phyloP scores from a whole-genome alignment of 306 rosid species.

The Leucaena leucocephala region DNA sequence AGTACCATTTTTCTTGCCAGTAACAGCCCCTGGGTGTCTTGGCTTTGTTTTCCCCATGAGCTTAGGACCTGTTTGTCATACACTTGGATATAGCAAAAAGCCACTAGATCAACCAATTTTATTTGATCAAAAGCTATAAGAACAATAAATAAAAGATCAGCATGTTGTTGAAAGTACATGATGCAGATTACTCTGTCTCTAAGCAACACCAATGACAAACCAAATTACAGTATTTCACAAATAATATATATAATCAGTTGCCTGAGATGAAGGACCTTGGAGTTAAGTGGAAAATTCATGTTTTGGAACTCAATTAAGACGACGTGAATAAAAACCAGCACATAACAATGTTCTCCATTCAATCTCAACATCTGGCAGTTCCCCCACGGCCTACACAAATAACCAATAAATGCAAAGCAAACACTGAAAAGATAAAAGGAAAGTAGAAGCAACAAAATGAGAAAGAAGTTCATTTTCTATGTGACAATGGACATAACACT shows the following conservation, averaged over 20 bases:
- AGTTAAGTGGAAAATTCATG: neutral
- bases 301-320: neutral
- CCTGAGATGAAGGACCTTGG: conserved; percentile 23
- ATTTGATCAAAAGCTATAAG: conserved; percentile 20
- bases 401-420: neutral
- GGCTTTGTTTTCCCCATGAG: conserved; percentile 73
- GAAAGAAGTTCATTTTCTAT: conserved; percentile 3
- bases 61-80: conserved; percentile 44
- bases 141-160: neutral
- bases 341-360: conserved; percentile 10
- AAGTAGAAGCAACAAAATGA: neutral
- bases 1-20: conserved; percentile 39
- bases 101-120: conserved; percentile 26
- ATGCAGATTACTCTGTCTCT: conserved; percentile 12
- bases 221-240: neutral
- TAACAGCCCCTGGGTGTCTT: conserved; percentile 41
- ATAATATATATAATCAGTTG: neutral
- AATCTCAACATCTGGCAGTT: conserved; percentile 3
- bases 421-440: neutral
- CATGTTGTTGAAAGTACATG: neutral
- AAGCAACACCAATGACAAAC: conserved; percentile 13
- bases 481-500: neutral
- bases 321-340: neutral
- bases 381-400: neutral
- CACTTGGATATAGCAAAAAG: conserved; percentile 14